Evolutionary conservation across 139 green algal genomes (phyloP).

Genomic region (Micractinium conductrix): DNA sequence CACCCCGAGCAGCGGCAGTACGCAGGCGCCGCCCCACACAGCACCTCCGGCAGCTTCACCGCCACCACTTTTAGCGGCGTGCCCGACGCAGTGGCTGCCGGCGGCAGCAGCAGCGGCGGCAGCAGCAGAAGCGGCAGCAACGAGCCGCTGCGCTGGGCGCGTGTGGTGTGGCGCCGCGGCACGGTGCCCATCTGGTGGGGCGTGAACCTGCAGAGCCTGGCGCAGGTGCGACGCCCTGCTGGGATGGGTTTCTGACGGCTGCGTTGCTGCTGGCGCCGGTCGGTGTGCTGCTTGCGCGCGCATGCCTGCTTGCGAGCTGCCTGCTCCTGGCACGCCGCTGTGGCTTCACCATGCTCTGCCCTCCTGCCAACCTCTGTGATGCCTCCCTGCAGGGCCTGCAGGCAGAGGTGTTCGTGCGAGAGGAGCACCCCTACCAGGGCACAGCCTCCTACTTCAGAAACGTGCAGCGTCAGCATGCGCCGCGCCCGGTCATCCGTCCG

Average conservation of each 20-base stretch:
- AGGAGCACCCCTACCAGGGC: conserved; percentile 82
- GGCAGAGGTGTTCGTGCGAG: conserved; percentile 81
- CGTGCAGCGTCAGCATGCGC: conserved; percentile 77
- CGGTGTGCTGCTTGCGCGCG: neutral
- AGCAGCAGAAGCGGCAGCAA: neutral
- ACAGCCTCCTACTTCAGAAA: conserved; percentile 81
- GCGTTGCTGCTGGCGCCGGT: neutral
- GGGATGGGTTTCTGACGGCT: neutral
- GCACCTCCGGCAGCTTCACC: neutral
- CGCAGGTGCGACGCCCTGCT: neutral
- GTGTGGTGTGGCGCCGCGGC: conserved; percentile 85
- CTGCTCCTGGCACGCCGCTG: too few relatives aligned
- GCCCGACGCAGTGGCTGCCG: neutral
- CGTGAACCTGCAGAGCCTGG: conserved; percentile 63
- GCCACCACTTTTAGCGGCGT: neutral
- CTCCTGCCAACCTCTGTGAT: too few relatives aligned
- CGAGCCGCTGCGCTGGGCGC: conserved; percentile 63
- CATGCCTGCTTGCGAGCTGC: neutral
- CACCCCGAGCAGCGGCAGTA: neutral
- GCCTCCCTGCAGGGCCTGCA: conserved; percentile 43
- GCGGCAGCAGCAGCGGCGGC: neutral
- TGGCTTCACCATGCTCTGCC: neutral
- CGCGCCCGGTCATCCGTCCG: neutral
- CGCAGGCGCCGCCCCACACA: neutral
- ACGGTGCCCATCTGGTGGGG: conserved; percentile 85